Evolutionary conservation across 2,329 filamentous ascomycete species (phyloP), one percentile per base, ranked within the genome.

Genomic region (Pyricularia pennisetigena): DNA sequence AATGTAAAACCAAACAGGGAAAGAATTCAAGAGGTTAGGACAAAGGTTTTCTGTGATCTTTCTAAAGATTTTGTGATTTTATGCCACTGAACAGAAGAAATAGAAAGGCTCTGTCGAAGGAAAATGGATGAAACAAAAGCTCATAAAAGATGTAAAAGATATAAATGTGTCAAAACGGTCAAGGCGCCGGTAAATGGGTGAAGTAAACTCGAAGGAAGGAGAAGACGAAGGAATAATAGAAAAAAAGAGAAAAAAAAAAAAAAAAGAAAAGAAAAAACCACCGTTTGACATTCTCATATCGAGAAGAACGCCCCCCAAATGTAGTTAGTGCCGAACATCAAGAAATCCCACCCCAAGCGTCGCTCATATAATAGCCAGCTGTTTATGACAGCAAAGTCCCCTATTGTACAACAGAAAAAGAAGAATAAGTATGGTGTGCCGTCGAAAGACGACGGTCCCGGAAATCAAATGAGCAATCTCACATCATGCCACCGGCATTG

Each of bases 401-500:
- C 64, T 49, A 49, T 41, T 54, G 64, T 66, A 66, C 41, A 67
- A 61, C 41, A 29, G 14, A 28, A 67, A 28, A 32, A 59, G n/a
- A 67, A 67, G 28, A 30, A 67, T 23, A 26, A 61, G n/a, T 24
- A 29, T 26, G n/a, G 28, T 49, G 41, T 20, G n/a, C 16, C 28
- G 7, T 16, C 24, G 10, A 61, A 30, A n/a, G 30, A 14, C 26
- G 28, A 28, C 28, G 2, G 14, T 32, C n/a, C 20, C 26, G 28
- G 28, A 12, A 28, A 2, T n/a, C 8, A 26, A 29, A 29, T 59
- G 14, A 16, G 26, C 12, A 16, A 67, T 1, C 54, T 72, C 69
- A 75, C 77, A 83, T 81, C 75, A 83, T 78, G 67, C 78, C 80
- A 49, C 79, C 78, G 1, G 81, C 79, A 70, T 76, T 75, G 64